These are phyloP conservation scores for Aspergillus ostianus DNA, from an alignment of 495 filamentous ascomycete species.

Conservation along the genomic window DNA sequence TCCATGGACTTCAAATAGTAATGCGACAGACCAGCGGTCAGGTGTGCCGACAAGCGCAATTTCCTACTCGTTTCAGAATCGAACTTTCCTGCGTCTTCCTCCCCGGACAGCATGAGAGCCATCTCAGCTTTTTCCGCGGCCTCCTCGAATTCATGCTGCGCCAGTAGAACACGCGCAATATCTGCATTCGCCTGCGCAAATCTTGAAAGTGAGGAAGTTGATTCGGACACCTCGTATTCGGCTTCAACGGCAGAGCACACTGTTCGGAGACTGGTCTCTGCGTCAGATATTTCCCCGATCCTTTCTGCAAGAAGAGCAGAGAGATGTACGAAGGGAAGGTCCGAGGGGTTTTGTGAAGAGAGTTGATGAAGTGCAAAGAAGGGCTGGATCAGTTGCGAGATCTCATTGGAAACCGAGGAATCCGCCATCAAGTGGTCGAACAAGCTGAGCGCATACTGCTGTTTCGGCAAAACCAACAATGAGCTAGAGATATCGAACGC, in stretches of 20 bases:
- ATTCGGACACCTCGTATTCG: constrained; percentile 82
- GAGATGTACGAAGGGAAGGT: constrained; percentile 73
- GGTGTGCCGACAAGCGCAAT: constrained; percentile 76
- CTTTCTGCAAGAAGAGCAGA: constrained; percentile 79
- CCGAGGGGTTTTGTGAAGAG: constrained; percentile 60
- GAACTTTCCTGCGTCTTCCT: constrained; percentile 49
- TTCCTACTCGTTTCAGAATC: constrained; percentile 60
- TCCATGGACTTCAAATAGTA: constrained; percentile 65
- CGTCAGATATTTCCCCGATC: constrained; percentile 61
- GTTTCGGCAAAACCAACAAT: constrained; percentile 65
- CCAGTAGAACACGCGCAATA: constrained; percentile 74
- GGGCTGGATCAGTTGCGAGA: constrained; percentile 65
- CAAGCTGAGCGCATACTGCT: constrained; percentile 70
- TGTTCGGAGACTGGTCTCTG: constrained; percentile 59
- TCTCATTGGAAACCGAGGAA: constrained; percentile 54
- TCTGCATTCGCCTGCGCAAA: constrained; percentile 88
- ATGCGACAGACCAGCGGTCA: constrained; percentile 79
- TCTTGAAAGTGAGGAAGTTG: constrained; percentile 61
- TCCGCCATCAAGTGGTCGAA: constrained; percentile 73
- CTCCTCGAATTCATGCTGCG: constrained; percentile 56
- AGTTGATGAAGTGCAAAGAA: constrained; percentile 88
- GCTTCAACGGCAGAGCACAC: constrained; percentile 70
- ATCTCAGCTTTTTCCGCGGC: constrained; percentile 73
- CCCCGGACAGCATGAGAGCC: constrained; percentile 66
- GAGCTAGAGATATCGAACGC: constrained; percentile 88